Conservation (phyloP, 1,284 basidiomycete genomes). For the Leccinum fallax region DNA sequence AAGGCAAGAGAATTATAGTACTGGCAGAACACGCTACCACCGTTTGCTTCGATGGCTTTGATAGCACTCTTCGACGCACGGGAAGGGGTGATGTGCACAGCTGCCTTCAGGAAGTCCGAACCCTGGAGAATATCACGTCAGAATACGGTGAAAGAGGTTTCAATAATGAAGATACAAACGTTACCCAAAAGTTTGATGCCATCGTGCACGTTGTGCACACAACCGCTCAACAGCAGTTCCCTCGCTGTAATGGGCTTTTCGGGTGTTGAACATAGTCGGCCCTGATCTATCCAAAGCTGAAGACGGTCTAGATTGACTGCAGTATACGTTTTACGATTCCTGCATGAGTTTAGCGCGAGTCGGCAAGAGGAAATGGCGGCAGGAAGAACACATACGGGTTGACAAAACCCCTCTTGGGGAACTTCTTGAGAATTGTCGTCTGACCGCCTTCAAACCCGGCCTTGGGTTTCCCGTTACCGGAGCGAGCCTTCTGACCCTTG, state of each 20-base stretch:
- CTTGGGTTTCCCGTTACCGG: conserved; percentile 83
- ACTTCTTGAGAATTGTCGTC: conserved; percentile 88
- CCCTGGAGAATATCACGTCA: conserved; percentile 47
- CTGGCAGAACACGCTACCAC: conserved; percentile 87
- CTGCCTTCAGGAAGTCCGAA: conserved; percentile 64
- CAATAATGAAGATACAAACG: conserved; percentile 45
- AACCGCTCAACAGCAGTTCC: conserved; percentile 83
- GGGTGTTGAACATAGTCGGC: conserved; percentile 78
- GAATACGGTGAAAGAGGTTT: conserved; percentile 1
- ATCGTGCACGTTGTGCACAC: conserved; percentile 85
- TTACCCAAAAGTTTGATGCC: conserved; percentile 92
- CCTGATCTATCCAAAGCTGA: conserved; percentile 90
- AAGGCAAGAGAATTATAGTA: conserved; percentile 91
- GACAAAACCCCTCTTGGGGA: conserved; percentile 93
- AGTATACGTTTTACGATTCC: conserved; percentile 75
- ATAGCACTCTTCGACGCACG: conserved; percentile 89
- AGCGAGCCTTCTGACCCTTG: conserved; percentile 94
- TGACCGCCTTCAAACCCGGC: conserved; percentile 95
- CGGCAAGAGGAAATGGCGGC: background rate
- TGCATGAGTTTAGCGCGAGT: conserved; percentile 34
- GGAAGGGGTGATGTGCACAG: conserved; percentile 84
- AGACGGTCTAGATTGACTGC: conserved; percentile 87
- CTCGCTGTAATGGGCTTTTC: conserved; percentile 87
- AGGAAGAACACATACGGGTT: conserved; percentile 72
- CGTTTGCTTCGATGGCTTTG: conserved; percentile 76